Conservation (phyloP, 257 asterid genomes). For the Solanum dulcamara region DNA sequence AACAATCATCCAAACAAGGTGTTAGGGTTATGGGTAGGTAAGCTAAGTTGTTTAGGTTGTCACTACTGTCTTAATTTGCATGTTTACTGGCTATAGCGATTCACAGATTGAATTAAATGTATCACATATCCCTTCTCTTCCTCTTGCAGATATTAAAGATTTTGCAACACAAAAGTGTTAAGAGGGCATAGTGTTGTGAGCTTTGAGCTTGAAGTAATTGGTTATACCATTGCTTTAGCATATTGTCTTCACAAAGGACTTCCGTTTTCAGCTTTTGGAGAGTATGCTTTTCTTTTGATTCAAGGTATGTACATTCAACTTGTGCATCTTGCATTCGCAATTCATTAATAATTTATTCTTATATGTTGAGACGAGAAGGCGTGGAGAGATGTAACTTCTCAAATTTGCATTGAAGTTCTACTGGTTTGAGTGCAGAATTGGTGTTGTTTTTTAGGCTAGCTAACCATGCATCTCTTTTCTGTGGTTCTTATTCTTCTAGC, state of each 20-base stretch:
- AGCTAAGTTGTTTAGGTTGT: not conserved
- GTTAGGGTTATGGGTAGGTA: no score
- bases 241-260: conserved; percentile 94
- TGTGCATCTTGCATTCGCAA: not conserved
- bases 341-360: not conserved
- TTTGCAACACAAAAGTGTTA: no score
- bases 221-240: conserved; percentile 93
- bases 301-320: conserved; percentile 46
- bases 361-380: not conserved
- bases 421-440: not conserved
- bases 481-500: not conserved
- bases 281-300: conserved; percentile 71
- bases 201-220: conserved; percentile 86
- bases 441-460: not conserved
- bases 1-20: no score
- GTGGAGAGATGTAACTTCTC: not conserved
- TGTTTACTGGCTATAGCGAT: not conserved
- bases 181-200: conserved; percentile 76
- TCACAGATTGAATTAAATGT: not conserved
- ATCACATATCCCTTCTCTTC: not conserved
- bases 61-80: not conserved
- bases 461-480: not conserved
- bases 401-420: not conserved
- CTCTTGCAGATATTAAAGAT: not conserved
- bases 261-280: conserved; percentile 95